phyloP scores from a whole-genome alignment of 2,329 filamentous ascomycete species.

The Nothopassalora personata region DNA sequence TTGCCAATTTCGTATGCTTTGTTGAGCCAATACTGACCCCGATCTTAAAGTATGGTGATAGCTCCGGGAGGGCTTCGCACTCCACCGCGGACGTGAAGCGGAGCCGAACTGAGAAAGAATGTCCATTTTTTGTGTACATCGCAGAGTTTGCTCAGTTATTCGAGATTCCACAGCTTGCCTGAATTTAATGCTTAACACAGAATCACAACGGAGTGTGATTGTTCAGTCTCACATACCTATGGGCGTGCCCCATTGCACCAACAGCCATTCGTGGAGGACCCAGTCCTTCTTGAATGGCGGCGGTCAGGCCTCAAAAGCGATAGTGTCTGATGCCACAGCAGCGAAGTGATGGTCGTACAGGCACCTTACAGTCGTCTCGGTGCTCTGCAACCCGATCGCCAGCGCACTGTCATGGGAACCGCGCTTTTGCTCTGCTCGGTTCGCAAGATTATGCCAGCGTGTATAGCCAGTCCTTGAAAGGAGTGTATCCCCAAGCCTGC shows the following conservation, averaged over 20 bases:
- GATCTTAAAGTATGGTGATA: constrained; percentile 30
- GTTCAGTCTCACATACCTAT: constrained; percentile 27
- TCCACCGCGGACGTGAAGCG: constrained; percentile 37
- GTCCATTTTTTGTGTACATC: constrained; percentile 32
- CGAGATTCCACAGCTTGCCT: constrained; percentile 38
- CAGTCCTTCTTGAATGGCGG: constrained; percentile 21
- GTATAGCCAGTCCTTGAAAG: constrained; percentile 49
- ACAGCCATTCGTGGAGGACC: constrained; percentile 34
- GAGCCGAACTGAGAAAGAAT: constrained; percentile 39
- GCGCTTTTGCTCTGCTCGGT: constrained; percentile 13
- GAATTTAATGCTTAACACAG: neutral
- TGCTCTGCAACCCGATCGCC: constrained; percentile 41
- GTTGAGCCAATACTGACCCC: neutral
- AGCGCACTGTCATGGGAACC: constrained; percentile 16
- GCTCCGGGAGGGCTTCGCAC: constrained; percentile 26
- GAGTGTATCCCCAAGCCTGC: constrained; percentile 49
- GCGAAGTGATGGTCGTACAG: constrained; percentile 39
- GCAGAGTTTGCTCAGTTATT: constrained; percentile 35
- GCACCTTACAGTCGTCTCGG: constrained; percentile 48
- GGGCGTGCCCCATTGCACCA: constrained; percentile 36
- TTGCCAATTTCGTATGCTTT: neutral
- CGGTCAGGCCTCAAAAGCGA: constrained; percentile 32
- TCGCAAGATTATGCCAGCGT: constrained; percentile 22
- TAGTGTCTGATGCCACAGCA: constrained; percentile 33
- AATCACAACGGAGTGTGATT: neutral